These are phyloP conservation scores for Hura crepitans DNA, from an alignment of 441 rosid genomes.

Conservation along the genomic window DNA sequence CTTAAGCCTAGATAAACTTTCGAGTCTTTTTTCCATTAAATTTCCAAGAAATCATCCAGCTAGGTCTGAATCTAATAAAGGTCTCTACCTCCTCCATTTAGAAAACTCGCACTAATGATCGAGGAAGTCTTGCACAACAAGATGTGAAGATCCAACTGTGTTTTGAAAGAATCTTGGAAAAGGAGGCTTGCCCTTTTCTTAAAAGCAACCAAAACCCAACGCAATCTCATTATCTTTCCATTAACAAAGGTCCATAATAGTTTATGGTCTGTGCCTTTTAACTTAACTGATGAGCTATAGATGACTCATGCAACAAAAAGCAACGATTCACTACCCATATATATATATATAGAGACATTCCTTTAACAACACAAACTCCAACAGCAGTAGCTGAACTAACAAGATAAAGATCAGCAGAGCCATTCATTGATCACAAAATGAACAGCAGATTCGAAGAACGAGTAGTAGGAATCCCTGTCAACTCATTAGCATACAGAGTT, in stretches of 20 bases:
- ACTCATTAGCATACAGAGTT: conserved; percentile 15
- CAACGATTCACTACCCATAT: conserved; percentile 11
- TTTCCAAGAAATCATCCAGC: too few relatives aligned
- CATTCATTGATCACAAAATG: conserved; percentile 20
- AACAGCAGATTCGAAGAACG: conserved; percentile 33
- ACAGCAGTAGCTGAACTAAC: conserved; percentile 1
- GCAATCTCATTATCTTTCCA: background rate
- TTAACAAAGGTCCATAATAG: background rate
- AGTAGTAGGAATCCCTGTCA: conserved; percentile 33
- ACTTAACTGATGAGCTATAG: conserved; percentile 27
- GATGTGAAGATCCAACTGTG: too few relatives aligned
- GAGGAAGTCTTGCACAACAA: too few relatives aligned
- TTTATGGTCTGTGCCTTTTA: background rate
- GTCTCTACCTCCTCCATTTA: too few relatives aligned
- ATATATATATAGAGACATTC: too few relatives aligned
- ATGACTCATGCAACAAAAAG: conserved; percentile 37
- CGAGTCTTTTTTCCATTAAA: too few relatives aligned
- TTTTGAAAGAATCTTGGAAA: background rate
- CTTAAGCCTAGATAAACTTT: background rate
- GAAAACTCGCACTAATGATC: too few relatives aligned
- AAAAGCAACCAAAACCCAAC: conserved; percentile 1
- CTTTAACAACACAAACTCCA: conserved; percentile 5
- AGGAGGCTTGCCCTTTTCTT: conserved; percentile 2
- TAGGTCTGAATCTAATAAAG: too few relatives aligned
- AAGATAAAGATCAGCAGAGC: background rate